phyloP scores from a whole-genome alignment of 2,329 filamentous ascomycete genomes.

The Dryadomyces sulphureus region DNA sequence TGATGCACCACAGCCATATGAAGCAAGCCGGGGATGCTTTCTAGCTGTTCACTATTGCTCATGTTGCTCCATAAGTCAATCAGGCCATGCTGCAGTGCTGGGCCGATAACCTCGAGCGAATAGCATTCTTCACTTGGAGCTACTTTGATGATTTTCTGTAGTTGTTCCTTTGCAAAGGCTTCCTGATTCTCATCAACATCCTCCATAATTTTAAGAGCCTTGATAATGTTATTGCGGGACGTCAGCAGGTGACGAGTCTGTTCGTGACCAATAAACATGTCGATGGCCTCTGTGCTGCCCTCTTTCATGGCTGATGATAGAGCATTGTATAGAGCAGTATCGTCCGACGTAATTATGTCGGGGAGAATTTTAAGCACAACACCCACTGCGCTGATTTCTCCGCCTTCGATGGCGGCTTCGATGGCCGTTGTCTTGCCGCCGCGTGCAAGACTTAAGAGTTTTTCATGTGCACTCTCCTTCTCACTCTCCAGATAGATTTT shows the following conservation, averaged over 20 bases:
- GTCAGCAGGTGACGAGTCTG: not conserved
- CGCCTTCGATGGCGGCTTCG: not conserved
- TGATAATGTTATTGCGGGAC: not conserved
- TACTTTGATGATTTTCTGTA: not conserved
- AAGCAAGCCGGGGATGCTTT: not conserved
- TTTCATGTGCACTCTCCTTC: not conserved
- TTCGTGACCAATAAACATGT: not conserved
- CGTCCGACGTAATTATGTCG: not conserved
- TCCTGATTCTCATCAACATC: not conserved
- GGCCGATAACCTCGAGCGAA: not conserved
- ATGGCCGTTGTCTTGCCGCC: not conserved
- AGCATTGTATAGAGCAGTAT: not conserved
- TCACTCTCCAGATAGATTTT: not conserved
- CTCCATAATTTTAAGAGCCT: not conserved
- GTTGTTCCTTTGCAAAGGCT: not conserved
- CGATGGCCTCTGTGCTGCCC: not conserved
- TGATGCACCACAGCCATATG: no score
- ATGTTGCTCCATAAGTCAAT: not conserved
- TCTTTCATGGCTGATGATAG: not conserved
- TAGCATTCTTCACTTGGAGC: not conserved
- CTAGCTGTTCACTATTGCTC: not conserved
- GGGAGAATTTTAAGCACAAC: not conserved
- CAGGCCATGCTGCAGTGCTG: not conserved
- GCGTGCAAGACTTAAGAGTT: not conserved
- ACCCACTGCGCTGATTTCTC: not conserved